Base-by-base conservation (phyloP, 1,284 basidiomycete genomes). In the Puccinia polysora region DNA sequence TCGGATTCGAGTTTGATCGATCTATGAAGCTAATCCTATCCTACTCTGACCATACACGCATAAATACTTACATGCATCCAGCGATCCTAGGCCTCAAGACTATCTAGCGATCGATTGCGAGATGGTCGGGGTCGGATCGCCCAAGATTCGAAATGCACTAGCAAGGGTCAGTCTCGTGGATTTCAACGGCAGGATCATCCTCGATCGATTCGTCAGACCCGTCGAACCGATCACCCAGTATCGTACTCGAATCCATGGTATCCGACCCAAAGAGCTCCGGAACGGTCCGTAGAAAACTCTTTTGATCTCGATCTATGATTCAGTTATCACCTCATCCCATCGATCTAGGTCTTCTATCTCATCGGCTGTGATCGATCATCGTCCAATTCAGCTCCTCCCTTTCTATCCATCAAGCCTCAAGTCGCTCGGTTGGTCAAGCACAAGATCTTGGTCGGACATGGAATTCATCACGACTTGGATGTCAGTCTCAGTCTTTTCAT, bases 161-260 rank as follows among this genome's bases (percentile, higher is more conserved):
- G 95, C 95, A 0, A 87, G 94, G 52, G 91, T 97, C 68, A 91
- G 89, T 55, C 80, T 97, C 53, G 91, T 97, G 73, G 96, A 97
- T 80, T 96, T 87, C 78, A 83, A 93, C 77, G 95, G 95, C 0
- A 86, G 84, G 4, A 82, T 90, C 28, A 81, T 89, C 45, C 80
- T 95, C 74, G 95, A 98, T 78, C 88, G 84, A 40, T 95, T 92
- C 75, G 95, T 98, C 28, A 83, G 84, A 70, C 94, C 92, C 76
- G 84, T 87, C 62, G 94, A 97, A 78, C 85, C 85, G 36, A 92
- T 98, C 1, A 90, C 92, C 4, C 94, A 98, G 81, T 97, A 93
- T 81, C 83, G 93, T 55, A 99, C 96, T 0, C 86, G 89, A 82
- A 93, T 87, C 75, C 94, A 90, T 76, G 95, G 96, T 0, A 86